Evolutionary conservation across 176 grass and related monocot genomes (phyloP), one percentile per base, ranked within the genome.

Genomic region (Juncus inflexus): DNA sequence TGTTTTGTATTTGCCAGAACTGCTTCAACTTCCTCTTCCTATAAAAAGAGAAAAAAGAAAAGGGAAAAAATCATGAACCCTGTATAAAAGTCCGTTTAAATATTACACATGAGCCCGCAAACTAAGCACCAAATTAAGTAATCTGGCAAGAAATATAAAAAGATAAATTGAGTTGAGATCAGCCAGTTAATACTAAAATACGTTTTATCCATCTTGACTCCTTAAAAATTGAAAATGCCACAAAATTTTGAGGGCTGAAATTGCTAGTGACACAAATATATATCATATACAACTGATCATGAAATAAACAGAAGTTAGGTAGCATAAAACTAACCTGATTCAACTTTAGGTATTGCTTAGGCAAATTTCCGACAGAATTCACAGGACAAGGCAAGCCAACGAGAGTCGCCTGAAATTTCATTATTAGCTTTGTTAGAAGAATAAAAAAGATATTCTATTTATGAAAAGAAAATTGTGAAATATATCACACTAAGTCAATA

Each of bases 21-120:
- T 81, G 84, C 91, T 83, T 96, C 79, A 81, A 90, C 84, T 96
- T 90, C 84, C 75, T 96, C 87, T 76, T 63, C 79, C 91, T 96
- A 74, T 35, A 68, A 73, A 54, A 68, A 62, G n/a, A 37, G 16
- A 61, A 35, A 58, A 65, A 84, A 81, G 69, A 73, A 80, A 68
- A 73, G 12, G 47, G 19, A 73, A 76, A 53, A 15, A 63, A 62
- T 28, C 19, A 28, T 28, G 0, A 1, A 28, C 19, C 19, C 1
- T 1, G 19, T 28, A 28, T 28, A 28, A 1, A 28, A 28, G 19
- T 28, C 19, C 0, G 42, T 36, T 57, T 74, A 50, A 42, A 63
- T 11, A 28, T 28, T 28, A 28, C 19, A 28, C 19, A 28, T 28
- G 19, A 28, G 19, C 19, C 19, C 19, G 1, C 0, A 28, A 28